A percentile compares a stretch with the other conserved stretches of the same genome.
Conservation (phyloP, 2,329 filamentous ascomycete genomes). For the Ophiostoma australiae region DNA sequence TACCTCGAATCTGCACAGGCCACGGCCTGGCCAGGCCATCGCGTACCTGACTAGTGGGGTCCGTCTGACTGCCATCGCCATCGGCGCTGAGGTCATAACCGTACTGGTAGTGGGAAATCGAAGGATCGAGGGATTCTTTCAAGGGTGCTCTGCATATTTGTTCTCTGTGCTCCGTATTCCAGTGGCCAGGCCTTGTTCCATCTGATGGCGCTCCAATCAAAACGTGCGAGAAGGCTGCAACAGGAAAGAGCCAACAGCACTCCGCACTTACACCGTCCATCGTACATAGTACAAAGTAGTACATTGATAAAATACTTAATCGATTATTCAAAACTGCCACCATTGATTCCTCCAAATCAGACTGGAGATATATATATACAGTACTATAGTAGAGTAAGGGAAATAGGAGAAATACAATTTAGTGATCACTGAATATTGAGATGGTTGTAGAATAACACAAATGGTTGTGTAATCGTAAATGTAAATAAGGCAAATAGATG, state of each 20-base stretch:
- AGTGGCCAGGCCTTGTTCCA: background rate
- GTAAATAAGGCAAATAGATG: background rate
- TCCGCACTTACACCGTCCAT: background rate
- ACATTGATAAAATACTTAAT: background rate
- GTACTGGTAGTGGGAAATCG: background rate
- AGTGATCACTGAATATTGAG: too few relatives aligned
- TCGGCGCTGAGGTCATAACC: background rate
- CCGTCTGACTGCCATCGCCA: background rate
- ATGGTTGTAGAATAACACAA: background rate
- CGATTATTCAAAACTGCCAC: too few relatives aligned
- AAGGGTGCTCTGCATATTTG: background rate
- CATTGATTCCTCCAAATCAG: too few relatives aligned
- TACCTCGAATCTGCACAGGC: background rate
- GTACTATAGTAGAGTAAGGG: background rate
- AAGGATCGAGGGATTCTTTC: background rate
- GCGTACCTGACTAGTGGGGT: constrained; percentile 22
- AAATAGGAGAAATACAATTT: background rate
- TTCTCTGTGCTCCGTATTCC: background rate
- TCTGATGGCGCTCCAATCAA: constrained; percentile 14
- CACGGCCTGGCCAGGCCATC: background rate
- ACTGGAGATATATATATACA: too few relatives aligned
- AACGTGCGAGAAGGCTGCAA: background rate
- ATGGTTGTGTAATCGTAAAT: background rate
- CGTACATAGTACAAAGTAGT: background rate
- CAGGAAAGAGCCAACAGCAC: background rate